Base-by-base conservation (phyloP, 2,329 filamentous ascomycete species). In the Cryphonectria japonica region DNA sequence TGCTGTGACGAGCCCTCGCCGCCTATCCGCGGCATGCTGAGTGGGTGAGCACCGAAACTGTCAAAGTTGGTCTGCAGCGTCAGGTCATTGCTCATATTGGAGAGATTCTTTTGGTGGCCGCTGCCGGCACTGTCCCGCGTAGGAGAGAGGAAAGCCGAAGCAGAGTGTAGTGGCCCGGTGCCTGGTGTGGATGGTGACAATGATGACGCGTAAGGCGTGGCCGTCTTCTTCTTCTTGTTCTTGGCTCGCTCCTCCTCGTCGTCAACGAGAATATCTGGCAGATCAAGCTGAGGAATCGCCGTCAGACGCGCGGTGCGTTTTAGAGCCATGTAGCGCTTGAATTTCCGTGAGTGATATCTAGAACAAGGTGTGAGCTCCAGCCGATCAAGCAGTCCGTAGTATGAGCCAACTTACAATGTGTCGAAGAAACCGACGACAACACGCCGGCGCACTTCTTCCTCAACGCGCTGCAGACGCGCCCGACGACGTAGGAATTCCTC, bases 341-440 rank as follows among this genome's bases (percentile, higher is more conserved):
- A 98, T 75, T 89, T 87, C 61, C 95, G 90, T 57, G 92, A 90
- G 90, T 93, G 97, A 82, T 95, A 93, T 74, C 92, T 88, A 29
- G 2, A 60, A 60, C 22, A 32, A 39, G 8, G 32, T 39, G 67
- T 14, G 11, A 62, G 68, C 16, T 16, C 32, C 2, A n/a, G 1
- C 16, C n/a, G 2, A 63, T 59, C n/a, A 52, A 41, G 13, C 32
- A 13, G n/a, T 52, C 22, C 3, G 9, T 60, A 50, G 32, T 22
- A 16, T 16, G 7, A 0, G 4, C n/a, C 37, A 43, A 82, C 87
- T 82, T 83, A 95, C 83, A 96, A 82, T 19, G 95, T 98, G 79
- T 98, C 93, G 80, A 99, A 98, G 83, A 99, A 99, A 57, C 95
- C 94, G 60, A 96, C 88, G 13, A 99, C 96, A 39, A 95, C 90